phyloP scores from a whole-genome alignment of 2,329 filamentous ascomycete species.

The Arthrinium phaeospermum region DNA sequence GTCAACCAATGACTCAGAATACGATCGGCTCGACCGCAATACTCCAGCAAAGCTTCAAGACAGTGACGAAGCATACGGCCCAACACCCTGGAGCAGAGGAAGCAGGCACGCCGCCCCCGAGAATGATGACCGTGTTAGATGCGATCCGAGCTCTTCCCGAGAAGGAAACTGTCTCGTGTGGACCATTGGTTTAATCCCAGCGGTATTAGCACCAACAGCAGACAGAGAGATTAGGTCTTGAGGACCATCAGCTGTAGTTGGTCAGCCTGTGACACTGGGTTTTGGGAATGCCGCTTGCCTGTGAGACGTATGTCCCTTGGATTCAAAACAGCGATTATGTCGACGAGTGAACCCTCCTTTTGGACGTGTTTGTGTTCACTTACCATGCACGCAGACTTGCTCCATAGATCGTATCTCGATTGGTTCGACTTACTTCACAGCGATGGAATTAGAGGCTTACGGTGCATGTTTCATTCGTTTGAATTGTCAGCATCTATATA shows the following conservation, averaged over 20 bases:
- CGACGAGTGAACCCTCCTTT: neutral
- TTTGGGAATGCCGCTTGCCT: neutral
- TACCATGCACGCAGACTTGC: neutral
- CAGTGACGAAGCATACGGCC: neutral
- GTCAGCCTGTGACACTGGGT: neutral
- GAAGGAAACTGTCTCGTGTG: neutral
- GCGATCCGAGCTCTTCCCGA: neutral
- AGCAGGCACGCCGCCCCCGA: neutral
- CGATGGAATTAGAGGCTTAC: neutral
- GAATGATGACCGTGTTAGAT: neutral
- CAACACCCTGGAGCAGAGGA: neutral
- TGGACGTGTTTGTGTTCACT: neutral
- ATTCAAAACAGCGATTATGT: neutral
- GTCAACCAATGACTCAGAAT: neutral
- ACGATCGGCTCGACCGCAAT: neutral
- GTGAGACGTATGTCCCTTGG: neutral
- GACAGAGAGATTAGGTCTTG: neutral
- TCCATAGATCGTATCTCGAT: no score
- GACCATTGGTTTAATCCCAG: neutral
- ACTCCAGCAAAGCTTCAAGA: neutral
- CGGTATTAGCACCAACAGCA: neutral
- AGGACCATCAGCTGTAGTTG: neutral
- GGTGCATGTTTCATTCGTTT: neutral
- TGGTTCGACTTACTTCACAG: neutral
- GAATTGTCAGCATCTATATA: neutral